Evolutionary conservation across 2,329 filamentous ascomycete species (phyloP).

Genomic region (Nemania sp.): DNA sequence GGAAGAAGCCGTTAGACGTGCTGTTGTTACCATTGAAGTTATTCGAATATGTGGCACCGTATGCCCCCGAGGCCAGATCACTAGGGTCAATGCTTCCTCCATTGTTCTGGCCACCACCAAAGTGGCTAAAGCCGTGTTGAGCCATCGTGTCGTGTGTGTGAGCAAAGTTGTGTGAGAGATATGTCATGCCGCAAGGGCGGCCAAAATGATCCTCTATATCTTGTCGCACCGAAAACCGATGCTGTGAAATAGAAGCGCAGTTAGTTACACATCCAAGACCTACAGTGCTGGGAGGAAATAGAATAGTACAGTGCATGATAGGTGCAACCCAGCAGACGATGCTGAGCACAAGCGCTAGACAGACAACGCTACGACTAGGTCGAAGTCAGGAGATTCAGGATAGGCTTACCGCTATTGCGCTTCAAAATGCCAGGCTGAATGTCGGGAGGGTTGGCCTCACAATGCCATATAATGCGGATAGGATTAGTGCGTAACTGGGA

Average conservation of each 20-base stretch:
- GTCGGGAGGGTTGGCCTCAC: slow-evolving; percentile 16
- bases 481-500: not conserved
- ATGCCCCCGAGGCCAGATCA: slow-evolving; percentile 70
- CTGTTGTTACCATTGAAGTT: slow-evolving; percentile 61
- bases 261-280: slow-evolving; percentile 38
- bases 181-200: slow-evolving; percentile 28
- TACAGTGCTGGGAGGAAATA: slow-evolving; percentile 1
- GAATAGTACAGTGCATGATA: slow-evolving; percentile 14
- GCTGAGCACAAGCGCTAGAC: slow-evolving; percentile 8
- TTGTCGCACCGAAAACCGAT: slow-evolving; percentile 28
- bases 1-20: slow-evolving; percentile 76
- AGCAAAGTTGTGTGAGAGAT: slow-evolving; percentile 18
- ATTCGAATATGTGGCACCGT: slow-evolving; percentile 66
- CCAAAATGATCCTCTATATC: slow-evolving; percentile 14
- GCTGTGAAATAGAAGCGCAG: slow-evolving; percentile 32
- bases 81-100: slow-evolving; percentile 78
- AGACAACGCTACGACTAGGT: not conserved
- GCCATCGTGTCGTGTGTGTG: slow-evolving; percentile 49
- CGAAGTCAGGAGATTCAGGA: not conserved
- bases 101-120: slow-evolving; percentile 57
- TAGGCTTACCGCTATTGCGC: slow-evolving; percentile 14
- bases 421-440: not conserved
- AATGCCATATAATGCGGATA: slow-evolving; percentile 15
- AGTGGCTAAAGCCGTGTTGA: slow-evolving; percentile 61
- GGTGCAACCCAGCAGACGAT: slow-evolving; percentile 11